A percentile compares a stretch with the other conserved stretches of the same genome.
These are phyloP conservation scores for Ascocoryne sarcoides DNA, from an alignment of 2,329 filamentous ascomycete genomes.

Conservation along the genomic window DNA sequence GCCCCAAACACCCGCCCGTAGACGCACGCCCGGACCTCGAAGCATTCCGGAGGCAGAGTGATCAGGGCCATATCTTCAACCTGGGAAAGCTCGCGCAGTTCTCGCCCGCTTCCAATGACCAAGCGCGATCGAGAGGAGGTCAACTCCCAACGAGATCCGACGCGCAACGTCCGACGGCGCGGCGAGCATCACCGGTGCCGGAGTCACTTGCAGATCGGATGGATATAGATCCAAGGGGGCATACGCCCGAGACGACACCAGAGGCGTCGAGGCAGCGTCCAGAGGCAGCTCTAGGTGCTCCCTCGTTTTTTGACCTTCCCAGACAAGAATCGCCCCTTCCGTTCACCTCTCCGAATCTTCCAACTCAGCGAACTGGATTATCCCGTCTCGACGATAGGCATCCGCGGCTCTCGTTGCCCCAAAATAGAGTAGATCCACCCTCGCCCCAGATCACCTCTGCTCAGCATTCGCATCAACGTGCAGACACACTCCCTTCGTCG, in stretches of 20 bases:
- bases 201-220: constrained; percentile 24
- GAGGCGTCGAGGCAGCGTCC: background rate
- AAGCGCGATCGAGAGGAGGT: constrained; percentile 16
- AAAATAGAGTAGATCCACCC: constrained; percentile 37
- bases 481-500: constrained; percentile 45
- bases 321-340: constrained; percentile 39
- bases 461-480: constrained; percentile 28
- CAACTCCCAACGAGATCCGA: constrained; percentile 17
- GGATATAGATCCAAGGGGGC: constrained; percentile 29
- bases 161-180: constrained; percentile 19
- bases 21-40: constrained; percentile 78
- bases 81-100: constrained; percentile 40
- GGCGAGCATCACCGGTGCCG: constrained; percentile 9
- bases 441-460: constrained; percentile 26
- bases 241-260: background rate
- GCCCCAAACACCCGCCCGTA: constrained; percentile 60
- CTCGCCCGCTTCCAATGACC: constrained; percentile 26
- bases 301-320: constrained; percentile 34
- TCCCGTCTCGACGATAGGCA: constrained; percentile 40
- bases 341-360: constrained; percentile 28
- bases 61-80: constrained; percentile 48
- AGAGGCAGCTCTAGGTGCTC: constrained; percentile 10
- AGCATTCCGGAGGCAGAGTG: constrained; percentile 66
- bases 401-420: constrained; percentile 45
- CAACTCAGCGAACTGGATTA: constrained; percentile 16